Evolutionary conservation across 2,329 filamentous ascomycete species (phyloP).

Genomic region (Knufia fluminis): DNA sequence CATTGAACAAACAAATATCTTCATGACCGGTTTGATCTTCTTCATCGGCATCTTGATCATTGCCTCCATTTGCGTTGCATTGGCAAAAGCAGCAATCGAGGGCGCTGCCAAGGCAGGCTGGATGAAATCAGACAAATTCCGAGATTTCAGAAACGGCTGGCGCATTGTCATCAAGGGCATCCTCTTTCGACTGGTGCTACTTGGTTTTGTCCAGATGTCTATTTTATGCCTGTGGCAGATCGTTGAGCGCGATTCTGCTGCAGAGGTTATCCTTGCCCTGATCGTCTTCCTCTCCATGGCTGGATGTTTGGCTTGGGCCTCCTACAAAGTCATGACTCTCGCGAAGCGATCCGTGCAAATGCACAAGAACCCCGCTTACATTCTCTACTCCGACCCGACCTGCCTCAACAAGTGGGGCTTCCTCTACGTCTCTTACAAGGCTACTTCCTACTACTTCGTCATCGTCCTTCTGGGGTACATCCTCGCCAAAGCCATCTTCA

Average conservation of each 20-base stretch:
- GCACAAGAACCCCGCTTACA: conserved; percentile 95
- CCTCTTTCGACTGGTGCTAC: conserved; percentile 77
- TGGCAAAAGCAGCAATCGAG: conserved; percentile 77
- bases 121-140: conserved; percentile 78
- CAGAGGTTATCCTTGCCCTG: conserved; percentile 75
- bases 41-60: conserved; percentile 75
- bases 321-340: conserved; percentile 79
- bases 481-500: conserved; percentile 80
- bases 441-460: conserved; percentile 92
- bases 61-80: conserved; percentile 60
- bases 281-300: conserved; percentile 80
- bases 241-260: conserved; percentile 72
- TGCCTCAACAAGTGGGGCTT: conserved; percentile 97
- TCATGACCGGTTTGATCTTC: conserved; percentile 83
- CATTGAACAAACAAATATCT: conserved; percentile 87
- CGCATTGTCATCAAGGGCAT: conserved; percentile 87
- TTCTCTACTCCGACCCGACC: conserved; percentile 90
- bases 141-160: conserved; percentile 93
- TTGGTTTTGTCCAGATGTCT: conserved; percentile 84
- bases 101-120: conserved; percentile 61
- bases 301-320: conserved; percentile 71
- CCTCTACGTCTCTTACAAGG: conserved; percentile 92
- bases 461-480: conserved; percentile 69
- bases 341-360: conserved; percentile 79
- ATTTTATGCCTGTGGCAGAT: conserved; percentile 92